Base-by-base conservation (phyloP, 305 asterid species). In the Fraxinus baroniana region DNA sequence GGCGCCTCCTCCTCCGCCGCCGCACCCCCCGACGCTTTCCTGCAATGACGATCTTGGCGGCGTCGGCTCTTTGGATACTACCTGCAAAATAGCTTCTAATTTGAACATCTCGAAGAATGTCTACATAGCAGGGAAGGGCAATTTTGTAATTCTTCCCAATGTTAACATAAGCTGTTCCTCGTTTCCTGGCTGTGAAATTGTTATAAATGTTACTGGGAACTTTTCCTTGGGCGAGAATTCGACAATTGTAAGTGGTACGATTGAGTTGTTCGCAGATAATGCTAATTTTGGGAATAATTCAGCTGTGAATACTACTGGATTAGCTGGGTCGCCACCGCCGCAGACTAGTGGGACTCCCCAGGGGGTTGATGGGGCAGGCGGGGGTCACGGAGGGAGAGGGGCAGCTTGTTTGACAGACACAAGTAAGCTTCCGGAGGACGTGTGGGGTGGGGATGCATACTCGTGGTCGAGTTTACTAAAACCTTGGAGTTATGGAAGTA, bases 381-480 rank as follows among this genome's bases (percentile, higher is more conserved):
- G 98, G 71, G 99, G 99, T 9, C 97, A 94, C 86, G 99, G 99
- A 15, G 99, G 98, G 1, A 89, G 99, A 78, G 99, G 98, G 3
- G 99, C 98, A 0, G 92, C 96, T 12, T 94, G 98, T 85, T 87
- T 95, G 89, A 86, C 73, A 85, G 93, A 97, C 85, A 83, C 84
- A 74, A 81, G 89, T 81, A 97, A 97, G 90, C 89, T 88, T 72
- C 91, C 93, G 4, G 99, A 93, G 80, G 99, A 97, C 18, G 98
- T 93, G 30, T 97, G 99, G 99, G 99, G 98, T 37, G 99, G 98
- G 80, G 98, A 95, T 91, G 93, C 94, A 0, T 97, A 97, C 86
- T 81, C 98, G 15, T 97, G 99, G 99, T 89, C 98, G 8, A 80
- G 81, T 49, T 87, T 97, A 92, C 89, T 89, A 84, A 81, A 62